Base-by-base conservation (phyloP, 495 filamentous ascomycete species). In the Pseudoneurospora amorphoporcata region DNA sequence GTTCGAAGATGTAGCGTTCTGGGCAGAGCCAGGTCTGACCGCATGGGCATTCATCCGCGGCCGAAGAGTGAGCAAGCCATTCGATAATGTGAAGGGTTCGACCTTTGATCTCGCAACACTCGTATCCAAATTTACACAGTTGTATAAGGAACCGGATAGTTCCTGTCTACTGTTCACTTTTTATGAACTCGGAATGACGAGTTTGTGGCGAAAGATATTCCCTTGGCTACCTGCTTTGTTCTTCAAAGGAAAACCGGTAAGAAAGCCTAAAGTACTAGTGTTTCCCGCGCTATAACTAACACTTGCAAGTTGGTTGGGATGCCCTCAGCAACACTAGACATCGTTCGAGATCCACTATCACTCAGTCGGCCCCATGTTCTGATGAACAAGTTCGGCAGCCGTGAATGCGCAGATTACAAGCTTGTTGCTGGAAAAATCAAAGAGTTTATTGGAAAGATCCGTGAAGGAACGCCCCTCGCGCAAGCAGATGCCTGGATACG, bases 371-470 rank as follows among this genome's bases (percentile, higher is more conserved):
- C 43, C 39, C 76, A 79, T 37, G 69, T 70, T 32, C 23, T 73
- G 69, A 78, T 73, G 69, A 79, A 79, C 71, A 79, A 79, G 32
- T 79, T 79, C 72, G 3, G 16, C 68, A n/a, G 73, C 45, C 73
- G 73, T 68, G 70, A 73, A 35, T 68, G 72, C 68, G 2, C 43
- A 37, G 77, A 73, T 71, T 76, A 76, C 58, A 69, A 70, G 16
- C 45, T 4, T 19, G 76, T 78, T 19, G 43, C 65, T n/a, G 39
- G 70, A 39, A 76, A 76, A 41, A 72, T 78, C 23, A 14, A 71
- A 23, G 71, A 75, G 7, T n/a, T 78, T 71, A 68, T 78, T 29
- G 4, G 41, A 38, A 39, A 74, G 39, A 77, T 79, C 65, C 78
- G 75, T 41, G 9, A 75, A 38, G 73, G 72, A 47, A 69, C 71